Evolutionary conservation across 2,329 filamentous ascomycete genomes (phyloP).

Genomic region (Sporothrix globosa): DNA sequence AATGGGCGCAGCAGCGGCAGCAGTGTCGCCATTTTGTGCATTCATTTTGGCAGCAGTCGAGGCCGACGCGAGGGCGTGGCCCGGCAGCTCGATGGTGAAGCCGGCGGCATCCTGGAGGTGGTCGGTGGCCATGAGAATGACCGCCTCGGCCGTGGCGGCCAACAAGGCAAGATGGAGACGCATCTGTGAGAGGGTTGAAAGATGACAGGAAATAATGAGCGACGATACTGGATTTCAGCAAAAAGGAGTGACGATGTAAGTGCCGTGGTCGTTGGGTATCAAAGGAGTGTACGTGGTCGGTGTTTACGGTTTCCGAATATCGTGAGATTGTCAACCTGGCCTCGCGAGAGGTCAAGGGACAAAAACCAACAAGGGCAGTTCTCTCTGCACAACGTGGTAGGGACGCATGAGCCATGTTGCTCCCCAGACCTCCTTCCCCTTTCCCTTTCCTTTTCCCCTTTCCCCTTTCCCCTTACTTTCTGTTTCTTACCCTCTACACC

Average conservation of each 20-base stretch:
- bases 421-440: neutral
- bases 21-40: too few species aligned
- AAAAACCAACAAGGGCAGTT: neutral
- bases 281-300: slow-evolving; percentile 7
- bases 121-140: slow-evolving; percentile 6
- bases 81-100: neutral
- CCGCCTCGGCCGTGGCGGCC: neutral
- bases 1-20: neutral
- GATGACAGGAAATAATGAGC: neutral
- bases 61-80: slow-evolving; percentile 1
- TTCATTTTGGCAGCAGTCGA: neutral
- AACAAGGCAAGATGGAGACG: neutral
- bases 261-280: neutral
- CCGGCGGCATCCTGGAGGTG: neutral
- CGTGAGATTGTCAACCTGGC: slow-evolving; percentile 1
- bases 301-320: neutral
- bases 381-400: neutral
- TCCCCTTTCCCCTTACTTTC: neutral
- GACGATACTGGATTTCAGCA: too few species aligned
- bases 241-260: too few species aligned
- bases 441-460: neutral
- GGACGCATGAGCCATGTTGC: too few species aligned
- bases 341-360: neutral
- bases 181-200: neutral
- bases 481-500: neutral